A percentile compares a stretch with the other conserved stretches of the same genome.
These are phyloP conservation scores for Dryas integrifolia DNA, from an alignment of 331 rosid species.

Conservation along the genomic window DNA sequence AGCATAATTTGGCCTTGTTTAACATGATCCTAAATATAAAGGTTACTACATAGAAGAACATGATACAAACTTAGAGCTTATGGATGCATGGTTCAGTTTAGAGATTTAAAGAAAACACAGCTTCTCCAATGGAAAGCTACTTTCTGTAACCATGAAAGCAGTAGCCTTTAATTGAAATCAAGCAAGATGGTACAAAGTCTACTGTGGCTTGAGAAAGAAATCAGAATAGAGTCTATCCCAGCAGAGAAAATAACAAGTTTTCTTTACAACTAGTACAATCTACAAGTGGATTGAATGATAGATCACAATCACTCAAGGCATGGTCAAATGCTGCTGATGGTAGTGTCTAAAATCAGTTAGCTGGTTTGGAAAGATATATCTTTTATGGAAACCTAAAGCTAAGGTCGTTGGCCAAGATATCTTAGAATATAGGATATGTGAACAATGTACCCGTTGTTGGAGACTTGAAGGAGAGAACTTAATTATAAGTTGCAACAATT, in stretches of 20 bases:
- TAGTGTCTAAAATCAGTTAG: background rate
- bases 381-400: background rate
- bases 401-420: background rate
- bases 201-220: background rate
- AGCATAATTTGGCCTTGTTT: background rate
- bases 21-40: background rate
- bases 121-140: background rate
- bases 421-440: background rate
- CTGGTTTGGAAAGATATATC: background rate
- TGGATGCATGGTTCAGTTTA: background rate
- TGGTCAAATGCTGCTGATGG: background rate
- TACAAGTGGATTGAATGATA: background rate
- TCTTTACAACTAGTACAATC: background rate
- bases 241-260: background rate
- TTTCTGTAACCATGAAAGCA: background rate
- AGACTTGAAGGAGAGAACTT: background rate
- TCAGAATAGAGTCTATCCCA: background rate
- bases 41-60: background rate
- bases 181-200: constrained; percentile 4
- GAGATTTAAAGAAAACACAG: background rate
- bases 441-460: background rate
- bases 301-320: background rate
- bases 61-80: background rate
- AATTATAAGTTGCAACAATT: background rate
- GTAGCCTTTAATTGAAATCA: background rate